Evolutionary conservation across 139 green algal genomes (phyloP), one percentile per base, ranked within the genome.

Genomic region (Yamagishiella unicocca): DNA sequence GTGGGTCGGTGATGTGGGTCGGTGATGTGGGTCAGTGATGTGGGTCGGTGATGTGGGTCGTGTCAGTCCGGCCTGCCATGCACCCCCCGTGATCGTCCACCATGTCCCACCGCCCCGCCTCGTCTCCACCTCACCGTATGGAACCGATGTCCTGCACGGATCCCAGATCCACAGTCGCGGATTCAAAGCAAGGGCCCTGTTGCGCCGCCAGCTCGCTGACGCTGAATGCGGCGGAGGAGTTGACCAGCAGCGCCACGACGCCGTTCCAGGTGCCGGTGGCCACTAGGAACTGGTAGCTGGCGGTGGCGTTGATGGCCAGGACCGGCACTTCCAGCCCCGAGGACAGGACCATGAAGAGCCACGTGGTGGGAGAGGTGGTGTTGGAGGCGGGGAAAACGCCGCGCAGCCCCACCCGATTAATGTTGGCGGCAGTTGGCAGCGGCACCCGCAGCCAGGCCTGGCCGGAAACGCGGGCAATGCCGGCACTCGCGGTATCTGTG

Each of bases 121-220:
- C n/a, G n/a, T n/a, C n/a, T n/a, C n/a, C n/a, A n/a, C n/a, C 79
- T 2, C 31, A 87, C 81, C 81, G 29, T 4, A 79, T 9, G 14
- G 12, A 25, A 1, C 64, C 81, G 7, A 87, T 25, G 43, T n/a
- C 14, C 6, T 33, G 33, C 45, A 37, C 66, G 17, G 66, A 45
- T 6, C 81, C 81, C 45, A 87, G 33, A 50, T 87, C 81, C 10
- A 87, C 66, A 1, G 46, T 43, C 0, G 81, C 81, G 40, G 4
- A 33, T 33, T 87, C 66, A 6, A 35, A 42, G 81, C 81, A 87
- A 9, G 45, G 4, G 2, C 45, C 66, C 12, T 43, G 19, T 27
- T 79, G 66, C 22, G 46, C 66, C 8, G 66, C 81, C 0, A 79
- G 10, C 67, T 87, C 81, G 24, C 46, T 70, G 2, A 87, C 33